A percentile compares a stretch with the other conserved stretches of the same genome.
Conservation (phyloP, 139 green algal genomes). For the Micromonas pusilla region DNA sequence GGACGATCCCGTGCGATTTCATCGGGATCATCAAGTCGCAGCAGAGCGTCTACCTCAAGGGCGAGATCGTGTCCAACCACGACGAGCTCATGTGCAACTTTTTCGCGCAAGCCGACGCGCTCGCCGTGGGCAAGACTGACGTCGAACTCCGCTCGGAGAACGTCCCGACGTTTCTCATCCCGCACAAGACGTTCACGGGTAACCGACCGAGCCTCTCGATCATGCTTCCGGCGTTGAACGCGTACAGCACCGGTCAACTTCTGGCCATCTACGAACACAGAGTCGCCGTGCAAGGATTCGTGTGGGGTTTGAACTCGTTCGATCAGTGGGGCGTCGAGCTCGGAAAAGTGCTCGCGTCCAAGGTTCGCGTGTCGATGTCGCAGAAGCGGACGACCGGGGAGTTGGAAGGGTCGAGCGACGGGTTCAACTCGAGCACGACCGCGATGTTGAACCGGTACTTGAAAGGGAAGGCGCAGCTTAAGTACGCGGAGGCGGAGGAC, state of each 20-base stretch:
- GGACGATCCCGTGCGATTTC: slow-evolving; percentile 97
- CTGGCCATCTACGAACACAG: slow-evolving; percentile 95
- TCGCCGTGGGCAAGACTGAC: slow-evolving; percentile 87
- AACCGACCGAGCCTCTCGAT: slow-evolving; percentile 88
- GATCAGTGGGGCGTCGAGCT: slow-evolving; percentile 99
- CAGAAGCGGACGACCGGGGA: slow-evolving; percentile 20
- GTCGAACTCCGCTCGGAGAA: slow-evolving; percentile 76
- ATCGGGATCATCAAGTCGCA: slow-evolving; percentile 92
- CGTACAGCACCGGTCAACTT: slow-evolving; percentile 90
- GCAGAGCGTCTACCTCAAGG: slow-evolving; percentile 76
- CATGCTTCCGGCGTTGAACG: slow-evolving; percentile 81
- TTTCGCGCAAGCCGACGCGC: slow-evolving; percentile 91
- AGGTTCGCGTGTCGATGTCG: slow-evolving; percentile 56
- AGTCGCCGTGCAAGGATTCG: slow-evolving; percentile 88
- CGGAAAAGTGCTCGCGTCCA: slow-evolving; percentile 84
- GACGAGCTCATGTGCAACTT: slow-evolving; percentile 99
- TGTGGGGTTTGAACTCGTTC: slow-evolving; percentile 98
- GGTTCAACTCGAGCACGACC: slow-evolving; percentile 82
- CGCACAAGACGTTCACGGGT: slow-evolving; percentile 86
- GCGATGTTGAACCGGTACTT: slow-evolving; percentile 70
- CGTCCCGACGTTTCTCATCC: slow-evolving; percentile 82
- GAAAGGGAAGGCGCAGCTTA: slow-evolving; percentile 80
- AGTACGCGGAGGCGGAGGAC: slow-evolving; percentile 82
- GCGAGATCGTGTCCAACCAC: slow-evolving; percentile 96
- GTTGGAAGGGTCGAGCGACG: slow-evolving; percentile 52